Conservation (phyloP, 495 filamentous ascomycete genomes). For the Podospora pseudoanserina region DNA sequence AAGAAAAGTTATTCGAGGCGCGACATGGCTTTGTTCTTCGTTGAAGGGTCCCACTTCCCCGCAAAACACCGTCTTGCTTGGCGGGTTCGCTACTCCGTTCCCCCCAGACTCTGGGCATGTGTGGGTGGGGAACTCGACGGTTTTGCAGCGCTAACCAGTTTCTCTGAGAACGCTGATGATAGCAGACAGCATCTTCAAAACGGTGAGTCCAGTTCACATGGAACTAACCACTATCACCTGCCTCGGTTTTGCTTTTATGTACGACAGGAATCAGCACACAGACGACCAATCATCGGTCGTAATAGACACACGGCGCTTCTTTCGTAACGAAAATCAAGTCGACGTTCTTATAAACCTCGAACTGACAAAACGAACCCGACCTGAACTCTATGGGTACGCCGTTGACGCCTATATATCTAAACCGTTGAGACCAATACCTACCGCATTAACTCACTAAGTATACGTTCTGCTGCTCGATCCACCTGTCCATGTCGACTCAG, state of each 20-base stretch:
- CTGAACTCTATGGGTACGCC: not conserved
- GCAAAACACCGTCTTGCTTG: not conserved
- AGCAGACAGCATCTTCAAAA: not conserved
- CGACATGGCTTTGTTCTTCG: not conserved
- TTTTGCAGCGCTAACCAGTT: not conserved
- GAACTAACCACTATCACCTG: not conserved
- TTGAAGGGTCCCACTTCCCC: slow-evolving; percentile 8
- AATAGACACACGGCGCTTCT: not conserved
- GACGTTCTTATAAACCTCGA: no score
- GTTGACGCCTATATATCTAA: not conserved
- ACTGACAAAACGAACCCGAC: no score
- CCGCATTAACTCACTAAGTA: not conserved
- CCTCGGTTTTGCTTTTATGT: not conserved
- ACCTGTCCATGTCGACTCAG: slow-evolving; percentile 23
- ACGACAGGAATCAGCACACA: not conserved
- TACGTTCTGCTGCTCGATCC: not conserved
- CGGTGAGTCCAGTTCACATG: not conserved
- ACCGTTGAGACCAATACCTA: not conserved
- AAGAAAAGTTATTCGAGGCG: not conserved
- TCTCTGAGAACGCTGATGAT: not conserved
- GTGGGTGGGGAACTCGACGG: not conserved
- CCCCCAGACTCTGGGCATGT: not conserved
- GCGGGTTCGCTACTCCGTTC: not conserved
- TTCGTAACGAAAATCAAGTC: not conserved
- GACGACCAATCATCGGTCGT: not conserved